phyloP scores from a whole-genome alignment of 306 rosid genomes.

The Vigna angularis region DNA sequence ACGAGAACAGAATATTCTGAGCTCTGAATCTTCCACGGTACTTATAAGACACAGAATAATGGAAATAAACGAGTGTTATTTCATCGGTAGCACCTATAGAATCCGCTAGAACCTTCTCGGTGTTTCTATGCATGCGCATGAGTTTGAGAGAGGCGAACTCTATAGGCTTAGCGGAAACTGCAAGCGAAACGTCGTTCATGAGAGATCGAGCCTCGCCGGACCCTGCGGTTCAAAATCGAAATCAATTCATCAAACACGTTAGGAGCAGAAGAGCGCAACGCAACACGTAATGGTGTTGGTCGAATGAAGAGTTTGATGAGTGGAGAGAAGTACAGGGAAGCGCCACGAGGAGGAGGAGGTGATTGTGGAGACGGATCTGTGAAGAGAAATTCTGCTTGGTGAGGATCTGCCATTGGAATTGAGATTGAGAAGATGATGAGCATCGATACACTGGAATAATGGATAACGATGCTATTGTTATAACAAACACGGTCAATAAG shows the following conservation, averaged over 20 bases:
- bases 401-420: constrained; percentile 64
- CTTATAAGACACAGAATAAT: constrained; percentile 70
- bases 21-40: constrained; percentile 73
- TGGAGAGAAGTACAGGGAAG: constrained; percentile 63
- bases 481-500: neutral
- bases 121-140: constrained; percentile 65
- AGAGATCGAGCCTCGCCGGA: constrained; percentile 88
- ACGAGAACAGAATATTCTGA: constrained; percentile 57
- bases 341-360: constrained; percentile 74
- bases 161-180: constrained; percentile 41
- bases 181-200: constrained; percentile 59
- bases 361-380: constrained; percentile 82
- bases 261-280: neutral
- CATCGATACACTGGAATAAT: neutral
- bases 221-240: constrained; percentile 65
- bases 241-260: constrained; percentile 4
- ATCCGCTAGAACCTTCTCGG: constrained; percentile 64
- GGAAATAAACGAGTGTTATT: constrained; percentile 62
- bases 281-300: neutral
- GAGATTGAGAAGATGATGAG: constrained; percentile 31
- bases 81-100: constrained; percentile 72
- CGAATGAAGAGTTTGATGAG: neutral
- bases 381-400: constrained; percentile 85
- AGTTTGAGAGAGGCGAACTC: constrained; percentile 62
- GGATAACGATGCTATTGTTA: constrained; percentile 4